phyloP scores from a whole-genome alignment of 495 filamentous ascomycete species.

The Parachaetomium inaequale region DNA sequence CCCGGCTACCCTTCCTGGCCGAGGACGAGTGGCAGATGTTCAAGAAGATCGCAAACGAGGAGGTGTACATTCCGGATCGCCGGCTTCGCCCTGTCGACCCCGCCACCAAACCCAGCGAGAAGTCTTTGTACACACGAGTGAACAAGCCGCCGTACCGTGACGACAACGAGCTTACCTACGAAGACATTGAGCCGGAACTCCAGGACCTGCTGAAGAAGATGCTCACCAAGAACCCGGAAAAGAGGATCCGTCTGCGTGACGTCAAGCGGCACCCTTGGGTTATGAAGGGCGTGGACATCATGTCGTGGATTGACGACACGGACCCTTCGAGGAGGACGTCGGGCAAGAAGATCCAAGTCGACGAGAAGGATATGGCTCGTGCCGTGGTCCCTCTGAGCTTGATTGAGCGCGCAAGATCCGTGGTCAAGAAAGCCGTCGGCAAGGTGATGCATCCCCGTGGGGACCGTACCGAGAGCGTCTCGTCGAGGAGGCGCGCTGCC shows the following conservation, averaged over 20 bases:
- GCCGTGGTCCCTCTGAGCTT: slow-evolving; percentile 88
- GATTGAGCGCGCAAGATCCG: slow-evolving; percentile 68
- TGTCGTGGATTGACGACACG: slow-evolving; percentile 86
- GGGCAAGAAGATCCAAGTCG: slow-evolving; percentile 88
- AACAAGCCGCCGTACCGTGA: slow-evolving; percentile 48
- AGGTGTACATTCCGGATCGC: slow-evolving; percentile 78
- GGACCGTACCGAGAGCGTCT: slow-evolving; percentile 50
- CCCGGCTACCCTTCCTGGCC: slow-evolving; percentile 86
- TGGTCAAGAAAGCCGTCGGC: slow-evolving; percentile 61
- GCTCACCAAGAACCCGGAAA: slow-evolving; percentile 81
- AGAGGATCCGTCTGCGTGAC: slow-evolving; percentile 83
- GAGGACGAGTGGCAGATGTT: slow-evolving; percentile 90
- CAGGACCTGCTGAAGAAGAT: slow-evolving; percentile 76
- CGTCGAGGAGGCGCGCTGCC: slow-evolving; percentile 52
- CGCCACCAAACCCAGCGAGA: slow-evolving; percentile 44
- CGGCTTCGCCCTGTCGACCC: slow-evolving; percentile 76
- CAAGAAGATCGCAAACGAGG: slow-evolving; percentile 80
- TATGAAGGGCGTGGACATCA: slow-evolving; percentile 70
- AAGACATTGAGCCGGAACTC: slow-evolving; percentile 78
- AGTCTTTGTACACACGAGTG: slow-evolving; percentile 53
- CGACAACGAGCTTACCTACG: slow-evolving; percentile 73
- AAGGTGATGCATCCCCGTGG: slow-evolving; percentile 59
- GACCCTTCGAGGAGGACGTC: slow-evolving; percentile 78
- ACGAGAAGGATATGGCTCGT: slow-evolving; percentile 79
- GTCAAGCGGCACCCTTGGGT: slow-evolving; percentile 98